A percentile compares a stretch with the other conserved stretches of the same genome.
Evolutionary conservation across 1,284 basidiomycete genomes (phyloP).

Genomic region (Ceratorhiza oryzae-sativae): DNA sequence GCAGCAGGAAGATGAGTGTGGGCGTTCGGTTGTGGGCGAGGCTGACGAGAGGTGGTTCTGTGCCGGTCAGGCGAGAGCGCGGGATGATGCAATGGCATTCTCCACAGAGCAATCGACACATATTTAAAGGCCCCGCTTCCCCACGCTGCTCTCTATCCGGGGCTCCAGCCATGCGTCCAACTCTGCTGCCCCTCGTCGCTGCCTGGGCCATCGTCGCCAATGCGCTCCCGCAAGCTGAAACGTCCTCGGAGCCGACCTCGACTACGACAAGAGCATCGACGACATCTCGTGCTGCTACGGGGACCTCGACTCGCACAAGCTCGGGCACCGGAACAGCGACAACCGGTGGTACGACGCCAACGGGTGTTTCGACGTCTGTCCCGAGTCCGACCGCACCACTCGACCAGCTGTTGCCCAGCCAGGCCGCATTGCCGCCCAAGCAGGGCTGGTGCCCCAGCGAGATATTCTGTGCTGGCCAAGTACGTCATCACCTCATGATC

Average conservation of each 20-base stretch:
- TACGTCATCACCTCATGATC: constrained; percentile 52
- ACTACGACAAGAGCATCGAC: neutral
- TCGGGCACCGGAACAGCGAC: neutral
- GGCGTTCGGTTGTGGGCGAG: neutral
- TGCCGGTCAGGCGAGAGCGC: neutral
- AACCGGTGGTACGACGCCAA: constrained; percentile 18
- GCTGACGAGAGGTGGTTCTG: neutral
- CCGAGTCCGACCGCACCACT: constrained; percentile 69
- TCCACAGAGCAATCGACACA: neutral
- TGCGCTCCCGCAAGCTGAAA: constrained; percentile 36
- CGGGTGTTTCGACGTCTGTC: constrained; percentile 63
- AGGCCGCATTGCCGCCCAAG: constrained; percentile 69
- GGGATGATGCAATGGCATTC: constrained; percentile 25
- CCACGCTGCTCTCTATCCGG: neutral
- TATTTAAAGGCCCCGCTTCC: neutral
- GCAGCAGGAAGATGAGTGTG: too few relatives aligned
- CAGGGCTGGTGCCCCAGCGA: constrained; percentile 82
- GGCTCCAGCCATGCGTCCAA: constrained; percentile 2
- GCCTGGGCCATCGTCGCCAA: constrained; percentile 18
- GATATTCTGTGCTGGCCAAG: constrained; percentile 82
- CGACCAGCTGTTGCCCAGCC: constrained; percentile 66
- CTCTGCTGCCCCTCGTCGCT: constrained; percentile 3
- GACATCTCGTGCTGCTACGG: neutral
- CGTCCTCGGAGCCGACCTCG: neutral
- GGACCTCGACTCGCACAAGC: neutral